Evolutionary conservation across 108 stramenopile genomes (phyloP).

Genomic region (Seminavis robusta): DNA sequence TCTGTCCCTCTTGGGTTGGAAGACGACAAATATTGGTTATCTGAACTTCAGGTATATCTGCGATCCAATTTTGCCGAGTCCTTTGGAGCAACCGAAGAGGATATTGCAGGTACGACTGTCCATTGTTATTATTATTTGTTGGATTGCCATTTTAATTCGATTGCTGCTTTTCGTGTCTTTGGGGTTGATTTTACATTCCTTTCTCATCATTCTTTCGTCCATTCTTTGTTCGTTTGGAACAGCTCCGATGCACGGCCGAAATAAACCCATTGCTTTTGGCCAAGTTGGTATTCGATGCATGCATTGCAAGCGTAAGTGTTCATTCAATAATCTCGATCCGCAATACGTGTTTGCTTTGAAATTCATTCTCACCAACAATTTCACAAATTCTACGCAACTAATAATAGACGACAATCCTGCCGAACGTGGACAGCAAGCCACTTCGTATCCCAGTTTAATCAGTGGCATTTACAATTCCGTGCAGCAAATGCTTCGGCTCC

Average conservation of each 20-base stretch:
- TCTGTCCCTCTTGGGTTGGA: constrained; percentile 60
- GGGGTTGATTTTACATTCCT: background rate
- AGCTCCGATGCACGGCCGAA: constrained; percentile 83
- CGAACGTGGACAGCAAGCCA: constrained; percentile 66
- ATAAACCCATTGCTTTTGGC: constrained; percentile 82
- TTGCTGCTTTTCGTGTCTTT: background rate
- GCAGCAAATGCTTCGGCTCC: constrained; percentile 85
- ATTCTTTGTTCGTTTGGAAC: constrained; percentile 3
- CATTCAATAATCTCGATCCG: background rate
- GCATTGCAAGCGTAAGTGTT: constrained; percentile 68
- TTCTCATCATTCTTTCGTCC: background rate
- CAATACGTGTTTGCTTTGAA: background rate
- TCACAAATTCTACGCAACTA: too few species aligned
- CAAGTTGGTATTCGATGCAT: constrained; percentile 86
- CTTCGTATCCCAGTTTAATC: constrained; percentile 73
- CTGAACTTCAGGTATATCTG: constrained; percentile 79
- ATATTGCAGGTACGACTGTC: constrained; percentile 55
- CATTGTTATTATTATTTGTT: too few species aligned
- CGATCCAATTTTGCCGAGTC: constrained; percentile 78
- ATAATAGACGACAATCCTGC: constrained; percentile 43
- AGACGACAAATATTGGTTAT: constrained; percentile 85
- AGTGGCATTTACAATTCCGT: constrained; percentile 84
- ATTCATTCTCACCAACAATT: background rate
- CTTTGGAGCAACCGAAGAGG: constrained; percentile 71
- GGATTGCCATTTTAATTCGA: too few species aligned